phyloP scores from a whole-genome alignment of 371 early-diverging fungal genomes.

The Batkoa obscura region DNA sequence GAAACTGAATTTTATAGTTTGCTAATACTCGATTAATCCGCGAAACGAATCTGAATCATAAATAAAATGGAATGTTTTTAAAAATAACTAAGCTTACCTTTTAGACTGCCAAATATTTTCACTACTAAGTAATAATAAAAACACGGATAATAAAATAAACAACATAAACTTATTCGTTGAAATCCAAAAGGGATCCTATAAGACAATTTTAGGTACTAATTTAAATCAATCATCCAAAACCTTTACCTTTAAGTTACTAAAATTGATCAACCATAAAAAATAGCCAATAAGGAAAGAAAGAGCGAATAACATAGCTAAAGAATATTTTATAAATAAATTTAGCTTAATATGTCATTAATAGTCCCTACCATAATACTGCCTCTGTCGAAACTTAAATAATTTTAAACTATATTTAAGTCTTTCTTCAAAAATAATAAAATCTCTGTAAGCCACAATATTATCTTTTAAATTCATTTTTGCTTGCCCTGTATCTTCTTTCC shows the following conservation, averaged over 20 bases:
- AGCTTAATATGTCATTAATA: background rate
- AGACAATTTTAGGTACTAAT: background rate
- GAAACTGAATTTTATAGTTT: background rate
- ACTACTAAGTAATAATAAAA: background rate
- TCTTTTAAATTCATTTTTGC: no score
- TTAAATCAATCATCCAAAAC: background rate
- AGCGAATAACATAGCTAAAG: background rate
- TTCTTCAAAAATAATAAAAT: background rate
- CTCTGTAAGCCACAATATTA: background rate
- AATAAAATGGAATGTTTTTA: background rate
- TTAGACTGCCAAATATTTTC: background rate
- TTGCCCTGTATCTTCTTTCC: no score
- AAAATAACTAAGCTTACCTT: background rate
- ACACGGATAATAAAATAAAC: background rate
- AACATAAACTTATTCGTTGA: background rate
- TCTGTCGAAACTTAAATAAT: background rate
- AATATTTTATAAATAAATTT: background rate
- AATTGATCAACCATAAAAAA: background rate
- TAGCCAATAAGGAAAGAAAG: background rate
- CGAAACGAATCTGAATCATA: background rate
- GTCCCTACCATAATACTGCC: background rate
- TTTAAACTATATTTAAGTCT: background rate
- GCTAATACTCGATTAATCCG: background rate
- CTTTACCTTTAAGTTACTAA: background rate
- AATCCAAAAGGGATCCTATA: background rate